phyloP scores from a whole-genome alignment of 176 grass and related monocot species.

The Carex littledalei region DNA sequence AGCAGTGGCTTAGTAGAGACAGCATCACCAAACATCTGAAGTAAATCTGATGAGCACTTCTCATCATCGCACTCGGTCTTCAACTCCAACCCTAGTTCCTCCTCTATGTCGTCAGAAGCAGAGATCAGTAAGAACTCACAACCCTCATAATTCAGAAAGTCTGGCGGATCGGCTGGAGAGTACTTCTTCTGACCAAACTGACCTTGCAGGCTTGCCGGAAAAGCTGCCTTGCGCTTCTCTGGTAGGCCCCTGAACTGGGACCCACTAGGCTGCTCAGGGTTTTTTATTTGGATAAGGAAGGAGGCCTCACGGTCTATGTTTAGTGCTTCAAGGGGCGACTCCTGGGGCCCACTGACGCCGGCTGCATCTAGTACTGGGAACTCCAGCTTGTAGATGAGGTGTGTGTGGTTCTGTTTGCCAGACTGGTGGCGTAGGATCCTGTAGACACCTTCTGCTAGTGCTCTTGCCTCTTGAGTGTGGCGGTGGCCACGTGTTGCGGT shows the following conservation, averaged over 20 bases:
- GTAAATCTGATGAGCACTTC: constrained; percentile 36
- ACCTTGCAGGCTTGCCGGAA: constrained; percentile 57
- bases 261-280: constrained; percentile 41
- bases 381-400: constrained; percentile 92
- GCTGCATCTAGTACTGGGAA: constrained; percentile 27
- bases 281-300: constrained; percentile 85
- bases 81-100: constrained; percentile 69
- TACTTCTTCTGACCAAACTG: constrained; percentile 43
- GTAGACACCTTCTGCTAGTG: constrained; percentile 78
- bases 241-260: constrained; percentile 49
- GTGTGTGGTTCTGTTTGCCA: constrained; percentile 39
- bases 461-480: constrained; percentile 30
- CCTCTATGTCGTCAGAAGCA: constrained; percentile 68
- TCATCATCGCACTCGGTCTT: constrained; percentile 37
- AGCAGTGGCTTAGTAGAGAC: constrained; percentile 65
- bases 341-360: constrained; percentile 41
- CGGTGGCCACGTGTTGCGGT: constrained; percentile 60
- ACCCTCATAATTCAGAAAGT: constrained; percentile 85
- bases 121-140: constrained; percentile 82
- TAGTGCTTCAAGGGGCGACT: constrained; percentile 52
- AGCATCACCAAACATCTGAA: constrained; percentile 63
- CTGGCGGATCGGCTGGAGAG: constrained; percentile 59
- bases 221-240: constrained; percentile 60
- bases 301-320: constrained; percentile 76
- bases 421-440: constrained; percentile 58